phyloP scores from a whole-genome alignment of 768 basidiomycete species.

The Tylopilus subfusipes region DNA sequence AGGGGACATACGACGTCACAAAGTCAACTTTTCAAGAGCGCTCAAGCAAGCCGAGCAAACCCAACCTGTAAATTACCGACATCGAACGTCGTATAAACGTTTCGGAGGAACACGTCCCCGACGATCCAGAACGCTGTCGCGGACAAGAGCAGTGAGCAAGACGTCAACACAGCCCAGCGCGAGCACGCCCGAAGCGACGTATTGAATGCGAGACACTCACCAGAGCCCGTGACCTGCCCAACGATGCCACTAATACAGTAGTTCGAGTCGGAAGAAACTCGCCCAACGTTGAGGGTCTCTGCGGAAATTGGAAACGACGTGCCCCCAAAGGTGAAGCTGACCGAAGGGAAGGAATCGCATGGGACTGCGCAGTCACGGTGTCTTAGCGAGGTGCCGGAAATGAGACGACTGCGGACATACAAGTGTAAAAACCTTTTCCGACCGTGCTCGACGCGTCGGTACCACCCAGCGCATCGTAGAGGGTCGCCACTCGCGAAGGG shows the following conservation, averaged over 20 bases:
- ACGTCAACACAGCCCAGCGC: neutral
- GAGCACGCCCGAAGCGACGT: neutral
- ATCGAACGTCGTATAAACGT: neutral
- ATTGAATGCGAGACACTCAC: neutral
- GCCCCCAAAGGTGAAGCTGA: constrained; percentile 38
- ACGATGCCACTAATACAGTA: constrained; percentile 34
- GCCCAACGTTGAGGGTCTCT: constrained; percentile 39
- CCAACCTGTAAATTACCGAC: neutral
- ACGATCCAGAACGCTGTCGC: constrained; percentile 14
- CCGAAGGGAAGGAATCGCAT: constrained; percentile 26
- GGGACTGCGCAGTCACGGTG: constrained; percentile 14
- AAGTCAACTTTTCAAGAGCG: neutral
- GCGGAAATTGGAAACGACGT: constrained; percentile 31
- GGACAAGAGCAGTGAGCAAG: neutral
- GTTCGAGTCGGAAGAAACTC: constrained; percentile 12
- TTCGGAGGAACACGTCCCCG: constrained; percentile 7
- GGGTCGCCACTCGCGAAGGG: constrained; percentile 5
- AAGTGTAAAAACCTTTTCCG: constrained; percentile 34
- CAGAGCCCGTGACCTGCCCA: neutral
- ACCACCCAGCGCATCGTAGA: constrained; percentile 28
- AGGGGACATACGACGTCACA: too few relatives aligned
- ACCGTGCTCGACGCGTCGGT: constrained; percentile 13
- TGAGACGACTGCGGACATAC: constrained; percentile 14
- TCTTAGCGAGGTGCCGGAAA: neutral
- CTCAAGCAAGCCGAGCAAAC: neutral